Evolutionary conservation across 768 basidiomycete species (phyloP), one percentile per base, ranked within the genome.

Genomic region (Psilocybe tampanensis): DNA sequence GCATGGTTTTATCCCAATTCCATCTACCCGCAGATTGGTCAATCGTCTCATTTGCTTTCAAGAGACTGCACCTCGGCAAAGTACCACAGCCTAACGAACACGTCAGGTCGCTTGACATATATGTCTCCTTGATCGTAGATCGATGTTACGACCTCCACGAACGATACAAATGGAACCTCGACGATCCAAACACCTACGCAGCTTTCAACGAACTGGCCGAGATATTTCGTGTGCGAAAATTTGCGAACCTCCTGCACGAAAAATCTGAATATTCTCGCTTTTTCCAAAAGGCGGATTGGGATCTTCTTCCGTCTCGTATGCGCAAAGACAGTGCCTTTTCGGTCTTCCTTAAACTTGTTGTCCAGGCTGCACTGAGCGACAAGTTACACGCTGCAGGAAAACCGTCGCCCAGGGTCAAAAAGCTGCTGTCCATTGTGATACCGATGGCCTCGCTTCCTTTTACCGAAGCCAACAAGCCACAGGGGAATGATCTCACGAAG

Each of bases 261-360:
- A 63, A 66, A 44, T 64, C 80, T 34, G 88, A 89, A 58, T 92
- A 88, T 64, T 91, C 94, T 18, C 71, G 73, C 18, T 97, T 94
- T 71, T 76, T 92, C 61, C 75, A 80, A 44, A 61, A 81, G 5
- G 74, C 77, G 44, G 78, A 91, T 61, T 74, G 85, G 66, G 70
- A 72, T 2, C 71, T 86, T 11, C 77, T 92, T 5, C 75, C 75
- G 17, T 70, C 75, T 18, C 75, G 77, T 48, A 79, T 85, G 23
- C 69, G 72, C 17, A 69, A 70, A 17, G 95, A 96, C 63, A 85
- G 89, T 1, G 83, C 90, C 1, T 95, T 89, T 65, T 79, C 83
- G n/a, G 67, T 91, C 6, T 91, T 94, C 66, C 76, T 96, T 44
- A 93, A 94, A 68, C 78, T 97, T 53, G 77, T 95, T 32, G 82